Evolutionary conservation across 139 green algal genomes (phyloP).

Genomic region (Raphidocelis subcapitata): DNA sequence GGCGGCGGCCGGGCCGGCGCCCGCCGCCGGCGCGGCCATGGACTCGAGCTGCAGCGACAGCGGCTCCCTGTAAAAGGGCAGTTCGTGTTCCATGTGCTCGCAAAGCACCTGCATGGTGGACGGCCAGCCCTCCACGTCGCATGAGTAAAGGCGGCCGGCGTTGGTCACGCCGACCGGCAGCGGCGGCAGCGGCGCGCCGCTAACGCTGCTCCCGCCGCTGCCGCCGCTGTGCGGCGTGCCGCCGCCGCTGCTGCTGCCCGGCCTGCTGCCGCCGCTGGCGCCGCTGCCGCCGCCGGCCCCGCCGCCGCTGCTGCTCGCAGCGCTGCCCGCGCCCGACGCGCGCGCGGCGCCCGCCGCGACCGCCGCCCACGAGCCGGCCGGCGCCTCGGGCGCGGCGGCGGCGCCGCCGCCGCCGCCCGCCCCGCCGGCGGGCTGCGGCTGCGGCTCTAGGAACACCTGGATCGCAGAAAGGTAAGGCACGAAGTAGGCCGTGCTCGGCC

Average conservation of each 20-base stretch:
- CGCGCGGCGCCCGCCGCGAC: background rate
- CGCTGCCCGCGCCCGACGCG: too few species aligned
- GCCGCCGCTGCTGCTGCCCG: background rate
- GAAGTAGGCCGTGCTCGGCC: constrained; percentile 66
- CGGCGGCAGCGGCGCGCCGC: background rate
- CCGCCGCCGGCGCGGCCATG: constrained; percentile 33
- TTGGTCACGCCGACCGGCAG: constrained; percentile 25
- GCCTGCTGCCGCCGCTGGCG: background rate
- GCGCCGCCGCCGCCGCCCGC: background rate
- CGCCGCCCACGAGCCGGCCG: background rate
- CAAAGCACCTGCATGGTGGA: constrained; percentile 58
- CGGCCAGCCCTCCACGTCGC: constrained; percentile 63
- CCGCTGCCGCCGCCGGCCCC: background rate
- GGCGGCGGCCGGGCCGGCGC: constrained; percentile 15
- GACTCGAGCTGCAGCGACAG: constrained; percentile 58
- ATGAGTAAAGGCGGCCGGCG: constrained; percentile 42
- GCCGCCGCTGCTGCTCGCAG: background rate
- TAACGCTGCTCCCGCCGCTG: background rate
- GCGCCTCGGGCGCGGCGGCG: constrained; percentile 12
- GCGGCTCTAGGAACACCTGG: constrained; percentile 80
- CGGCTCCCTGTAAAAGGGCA: constrained; percentile 67
- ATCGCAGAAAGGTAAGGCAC: constrained; percentile 79
- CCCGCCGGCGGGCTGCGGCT: constrained; percentile 23
- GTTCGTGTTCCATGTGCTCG: constrained; percentile 64
- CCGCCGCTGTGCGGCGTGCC: background rate